phyloP scores from a whole-genome alignment of 1,284 basidiomycete genomes.

The Gastroboletus turbinatus region DNA sequence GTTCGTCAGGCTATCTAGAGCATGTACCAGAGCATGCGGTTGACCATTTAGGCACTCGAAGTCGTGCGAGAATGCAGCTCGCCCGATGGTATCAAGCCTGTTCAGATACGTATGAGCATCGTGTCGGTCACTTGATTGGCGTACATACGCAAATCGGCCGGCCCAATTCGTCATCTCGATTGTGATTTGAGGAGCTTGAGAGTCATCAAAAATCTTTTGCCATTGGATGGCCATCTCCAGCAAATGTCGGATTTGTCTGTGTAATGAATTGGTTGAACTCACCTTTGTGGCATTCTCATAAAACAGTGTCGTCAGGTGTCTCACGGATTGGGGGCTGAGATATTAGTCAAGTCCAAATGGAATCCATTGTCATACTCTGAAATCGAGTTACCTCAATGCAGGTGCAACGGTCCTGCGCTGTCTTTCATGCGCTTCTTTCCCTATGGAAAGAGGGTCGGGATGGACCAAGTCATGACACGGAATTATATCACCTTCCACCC shows the following conservation, averaged over 20 bases:
- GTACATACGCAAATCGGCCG: constrained; percentile 53
- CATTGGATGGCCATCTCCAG: constrained; percentile 45
- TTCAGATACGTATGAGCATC: constrained; percentile 5
- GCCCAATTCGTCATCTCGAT: constrained; percentile 60
- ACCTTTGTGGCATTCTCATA: constrained; percentile 48
- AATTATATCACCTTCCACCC: constrained; percentile 50
- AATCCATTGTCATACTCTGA: background rate
- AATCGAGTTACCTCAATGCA: constrained; percentile 47
- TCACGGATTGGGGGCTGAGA: constrained; percentile 49
- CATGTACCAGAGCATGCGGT: constrained; percentile 45
- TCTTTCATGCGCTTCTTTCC: constrained; percentile 52
- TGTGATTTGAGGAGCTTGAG: constrained; percentile 35
- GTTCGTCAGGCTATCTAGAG: constrained; percentile 57
- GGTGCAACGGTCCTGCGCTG: constrained; percentile 53
- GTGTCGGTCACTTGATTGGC: background rate
- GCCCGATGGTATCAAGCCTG: constrained; percentile 55
- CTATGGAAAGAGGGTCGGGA: constrained; percentile 27
- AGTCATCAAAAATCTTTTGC: constrained; percentile 43
- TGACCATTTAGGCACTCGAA: constrained; percentile 50
- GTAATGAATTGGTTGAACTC: constrained; percentile 12
- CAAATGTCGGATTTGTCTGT: background rate
- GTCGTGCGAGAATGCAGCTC: constrained; percentile 57
- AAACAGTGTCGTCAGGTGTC: constrained; percentile 47
- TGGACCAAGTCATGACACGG: background rate
- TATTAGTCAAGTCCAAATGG: background rate